Evolutionary conservation across 495 filamentous ascomycete genomes (phyloP).

Genomic region (Tirmania nivea): DNA sequence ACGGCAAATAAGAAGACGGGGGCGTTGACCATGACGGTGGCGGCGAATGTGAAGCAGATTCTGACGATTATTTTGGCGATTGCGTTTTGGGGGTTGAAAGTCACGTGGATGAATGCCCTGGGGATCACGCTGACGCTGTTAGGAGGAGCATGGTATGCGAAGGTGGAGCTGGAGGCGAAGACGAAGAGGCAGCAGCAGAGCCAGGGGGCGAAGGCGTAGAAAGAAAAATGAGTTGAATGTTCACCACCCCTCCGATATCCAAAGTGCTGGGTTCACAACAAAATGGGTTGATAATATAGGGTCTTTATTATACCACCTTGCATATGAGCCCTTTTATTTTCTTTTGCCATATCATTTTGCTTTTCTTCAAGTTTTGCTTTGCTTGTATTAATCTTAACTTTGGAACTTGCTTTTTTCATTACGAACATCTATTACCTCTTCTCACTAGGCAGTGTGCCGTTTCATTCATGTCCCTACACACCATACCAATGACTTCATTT

Average conservation of each 20-base stretch:
- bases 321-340: background rate
- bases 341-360: background rate
- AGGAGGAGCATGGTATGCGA: constrained; percentile 28
- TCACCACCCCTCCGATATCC: too few species aligned
- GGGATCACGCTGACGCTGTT: constrained; percentile 26
- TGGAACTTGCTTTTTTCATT: background rate
- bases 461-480: too few species aligned
- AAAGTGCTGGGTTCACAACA: too few species aligned
- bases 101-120: constrained; percentile 26
- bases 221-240: background rate
- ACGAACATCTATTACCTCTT: too few species aligned
- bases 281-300: too few species aligned
- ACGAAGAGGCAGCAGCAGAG: constrained; percentile 1
- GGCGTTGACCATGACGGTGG: constrained; percentile 35
- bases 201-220: background rate
- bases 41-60: constrained; percentile 37
- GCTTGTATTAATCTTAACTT: background rate
- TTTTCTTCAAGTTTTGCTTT: background rate
- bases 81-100: constrained; percentile 28
- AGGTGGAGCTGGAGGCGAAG: constrained; percentile 15
- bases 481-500: too few species aligned
- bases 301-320: too few species aligned
- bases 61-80: constrained; percentile 34
- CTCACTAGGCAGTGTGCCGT: too few species aligned
- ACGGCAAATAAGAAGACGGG: constrained; percentile 34